A percentile compares a stretch with the other conserved stretches of the same genome.
These are phyloP conservation scores for Zygoascus bituminiphila DNA, from an alignment of 805 yeast species.

Conservation along the genomic window DNA sequence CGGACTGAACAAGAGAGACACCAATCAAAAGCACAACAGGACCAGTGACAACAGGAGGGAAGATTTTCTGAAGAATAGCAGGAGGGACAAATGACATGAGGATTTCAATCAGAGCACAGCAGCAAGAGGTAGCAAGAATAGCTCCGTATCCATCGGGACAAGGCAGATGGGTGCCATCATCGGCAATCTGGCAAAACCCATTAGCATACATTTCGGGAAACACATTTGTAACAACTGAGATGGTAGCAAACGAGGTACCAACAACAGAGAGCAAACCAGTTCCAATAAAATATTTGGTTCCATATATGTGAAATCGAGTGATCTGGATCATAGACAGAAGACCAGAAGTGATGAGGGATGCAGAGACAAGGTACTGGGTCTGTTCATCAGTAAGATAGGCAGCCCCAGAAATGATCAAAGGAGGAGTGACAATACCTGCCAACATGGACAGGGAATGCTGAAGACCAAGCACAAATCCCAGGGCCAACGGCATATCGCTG, in stretches of 20 bases:
- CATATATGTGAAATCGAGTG: constrained; percentile 67
- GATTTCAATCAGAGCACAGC: constrained; percentile 70
- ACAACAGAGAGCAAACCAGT: constrained; percentile 86
- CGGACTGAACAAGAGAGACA: constrained; percentile 55
- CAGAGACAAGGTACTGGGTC: constrained; percentile 62
- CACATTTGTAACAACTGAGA: constrained; percentile 67
- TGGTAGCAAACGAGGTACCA: constrained; percentile 86
- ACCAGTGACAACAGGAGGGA: constrained; percentile 90
- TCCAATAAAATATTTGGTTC: constrained; percentile 71
- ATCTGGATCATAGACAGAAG: constrained; percentile 67
- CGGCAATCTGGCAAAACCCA: constrained; percentile 57
- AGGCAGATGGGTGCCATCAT: constrained; percentile 58
- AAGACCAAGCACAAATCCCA: constrained; percentile 72
- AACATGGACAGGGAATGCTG: constrained; percentile 87
- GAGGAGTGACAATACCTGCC: constrained; percentile 86
- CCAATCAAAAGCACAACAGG: constrained; percentile 88
- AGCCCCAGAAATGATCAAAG: constrained; percentile 55
- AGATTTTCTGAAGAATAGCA: constrained; percentile 53
- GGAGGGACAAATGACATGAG: constrained; percentile 73
- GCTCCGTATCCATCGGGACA: constrained; percentile 91
- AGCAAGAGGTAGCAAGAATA: constrained; percentile 71
- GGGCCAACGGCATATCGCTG: constrained; percentile 69
- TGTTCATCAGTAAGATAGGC: constrained; percentile 48
- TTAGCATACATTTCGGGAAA: constrained; percentile 70
- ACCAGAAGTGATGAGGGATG: constrained; percentile 62